phyloP scores from a whole-genome alignment of 148 eudicot species.

The Vaccinium vitisidaea region DNA sequence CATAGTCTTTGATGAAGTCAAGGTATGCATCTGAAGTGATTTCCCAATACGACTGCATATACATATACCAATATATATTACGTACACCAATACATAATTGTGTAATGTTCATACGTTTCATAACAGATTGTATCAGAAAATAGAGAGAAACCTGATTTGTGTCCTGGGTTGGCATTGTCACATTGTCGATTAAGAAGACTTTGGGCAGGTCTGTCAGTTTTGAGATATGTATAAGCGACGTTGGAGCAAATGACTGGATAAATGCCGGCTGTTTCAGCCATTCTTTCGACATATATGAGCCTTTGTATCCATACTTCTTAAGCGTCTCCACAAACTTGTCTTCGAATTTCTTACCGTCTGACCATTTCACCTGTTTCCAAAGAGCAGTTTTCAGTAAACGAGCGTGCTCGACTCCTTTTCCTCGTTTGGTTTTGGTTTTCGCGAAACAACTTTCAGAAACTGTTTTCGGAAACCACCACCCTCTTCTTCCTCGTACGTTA shows the following conservation, averaged over 20 bases:
- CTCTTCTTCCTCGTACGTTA: neutral
- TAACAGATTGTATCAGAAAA: neutral
- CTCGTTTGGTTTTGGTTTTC: neutral
- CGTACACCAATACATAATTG: no score
- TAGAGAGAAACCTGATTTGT: conserved; percentile 74
- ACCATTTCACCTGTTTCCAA: conserved; percentile 80
- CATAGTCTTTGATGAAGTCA: conserved; percentile 68
- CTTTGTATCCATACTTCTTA: conserved; percentile 79
- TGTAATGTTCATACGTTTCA: neutral
- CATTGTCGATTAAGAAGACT: conserved; percentile 73
- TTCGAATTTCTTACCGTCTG: conserved; percentile 73
- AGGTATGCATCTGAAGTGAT: conserved; percentile 89
- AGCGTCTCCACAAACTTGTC: conserved; percentile 77
- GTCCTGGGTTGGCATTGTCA: conserved; percentile 64
- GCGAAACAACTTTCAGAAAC: neutral
- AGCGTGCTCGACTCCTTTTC: neutral
- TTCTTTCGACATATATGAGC: conserved; percentile 76
- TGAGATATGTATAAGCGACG: conserved; percentile 71
- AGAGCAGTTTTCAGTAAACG: neutral
- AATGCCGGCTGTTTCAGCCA: conserved; percentile 92
- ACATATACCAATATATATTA: no score
- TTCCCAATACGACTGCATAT: conserved; percentile 71
- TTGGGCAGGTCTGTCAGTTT: conserved; percentile 83
- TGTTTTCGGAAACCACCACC: neutral
- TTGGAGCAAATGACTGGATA: conserved; percentile 96